Conservation (phyloP, 352 stramenopile genomes). For the Globisporangium yorkense region DNA sequence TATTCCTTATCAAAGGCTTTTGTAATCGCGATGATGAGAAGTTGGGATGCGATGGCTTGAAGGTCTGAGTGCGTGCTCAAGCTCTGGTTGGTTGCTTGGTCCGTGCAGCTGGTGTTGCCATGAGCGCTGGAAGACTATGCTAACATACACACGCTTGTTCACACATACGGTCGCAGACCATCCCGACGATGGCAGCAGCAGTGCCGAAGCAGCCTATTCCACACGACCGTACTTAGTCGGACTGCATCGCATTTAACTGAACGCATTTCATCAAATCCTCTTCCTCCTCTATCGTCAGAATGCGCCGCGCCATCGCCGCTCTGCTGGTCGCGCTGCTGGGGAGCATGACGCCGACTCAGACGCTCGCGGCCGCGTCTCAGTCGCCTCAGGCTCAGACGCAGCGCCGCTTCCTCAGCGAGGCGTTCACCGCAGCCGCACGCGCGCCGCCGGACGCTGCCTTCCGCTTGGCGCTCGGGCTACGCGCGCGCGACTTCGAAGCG, state of each 20-base stretch:
- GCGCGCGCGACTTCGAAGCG: conserved; percentile 34
- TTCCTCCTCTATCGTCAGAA: no score
- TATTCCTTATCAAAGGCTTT: not conserved
- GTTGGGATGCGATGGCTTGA: not conserved
- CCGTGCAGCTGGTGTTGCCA: no score
- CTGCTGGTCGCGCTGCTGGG: not conserved
- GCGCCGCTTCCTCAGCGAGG: conserved; percentile 20
- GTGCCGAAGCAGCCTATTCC: no score
- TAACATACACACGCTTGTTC: no score
- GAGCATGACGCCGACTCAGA: not conserved
- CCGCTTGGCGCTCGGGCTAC: conserved; percentile 50
- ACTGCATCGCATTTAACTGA: not conserved
- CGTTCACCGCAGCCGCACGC: conserved; percentile 23
- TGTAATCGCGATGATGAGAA: not conserved
- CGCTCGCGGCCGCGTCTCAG: not conserved
- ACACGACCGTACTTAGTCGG: not conserved
- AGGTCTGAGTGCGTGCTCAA: no score
- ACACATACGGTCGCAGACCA: no score
- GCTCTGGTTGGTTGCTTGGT: no score
- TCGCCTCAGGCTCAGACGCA: not conserved
- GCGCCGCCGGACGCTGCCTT: conserved; percentile 33
- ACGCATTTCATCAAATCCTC: no score
- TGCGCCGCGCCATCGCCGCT: not conserved
- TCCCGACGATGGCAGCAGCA: no score
- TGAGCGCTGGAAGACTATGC: no score